A percentile compares a stretch with the other conserved stretches of the same genome.
Conservation (phyloP, 148 eudicot species). For the Selenicereus undatus region DNA sequence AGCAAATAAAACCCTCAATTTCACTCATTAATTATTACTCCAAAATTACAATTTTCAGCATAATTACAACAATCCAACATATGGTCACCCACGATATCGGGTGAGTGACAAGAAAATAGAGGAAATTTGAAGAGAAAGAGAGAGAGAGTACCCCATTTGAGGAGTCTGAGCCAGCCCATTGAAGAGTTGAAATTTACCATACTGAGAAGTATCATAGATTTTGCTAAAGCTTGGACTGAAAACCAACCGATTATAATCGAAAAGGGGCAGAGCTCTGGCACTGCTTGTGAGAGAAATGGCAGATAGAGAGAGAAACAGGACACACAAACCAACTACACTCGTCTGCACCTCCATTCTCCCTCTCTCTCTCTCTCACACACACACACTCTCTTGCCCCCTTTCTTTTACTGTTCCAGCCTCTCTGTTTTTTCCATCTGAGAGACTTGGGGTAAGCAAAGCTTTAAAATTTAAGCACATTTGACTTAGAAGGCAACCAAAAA, state of each 20-base stretch:
- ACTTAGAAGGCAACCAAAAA: background rate
- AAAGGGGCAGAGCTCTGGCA: slow-evolving; percentile 30
- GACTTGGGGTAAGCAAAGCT: background rate
- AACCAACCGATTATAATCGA: slow-evolving; percentile 16
- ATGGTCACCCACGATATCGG: slow-evolving; percentile 5
- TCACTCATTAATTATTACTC: background rate
- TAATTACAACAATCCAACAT: background rate
- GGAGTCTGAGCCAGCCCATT: slow-evolving; percentile 91
- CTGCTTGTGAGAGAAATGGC: slow-evolving; percentile 27
- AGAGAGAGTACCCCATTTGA: slow-evolving; percentile 78
- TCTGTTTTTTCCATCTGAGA: background rate
- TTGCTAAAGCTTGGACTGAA: slow-evolving; percentile 33
- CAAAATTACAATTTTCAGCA: slow-evolving; percentile 2
- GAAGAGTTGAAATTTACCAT: slow-evolving; percentile 62
- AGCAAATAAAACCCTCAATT: background rate
- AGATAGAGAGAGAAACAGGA: slow-evolving; percentile 33
- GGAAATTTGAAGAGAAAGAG: background rate
- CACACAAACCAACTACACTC: slow-evolving; percentile 6
- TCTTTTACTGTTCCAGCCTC: background rate
- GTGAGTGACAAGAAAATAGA: background rate
- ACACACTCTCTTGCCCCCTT: background rate
- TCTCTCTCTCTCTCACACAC: slow-evolving; percentile 4
- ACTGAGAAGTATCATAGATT: slow-evolving; percentile 62
- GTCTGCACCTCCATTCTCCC: slow-evolving; percentile 7
- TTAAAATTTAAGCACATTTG: background rate